Conservation (phyloP, 768 basidiomycete species). For the Russula foetens region DNA sequence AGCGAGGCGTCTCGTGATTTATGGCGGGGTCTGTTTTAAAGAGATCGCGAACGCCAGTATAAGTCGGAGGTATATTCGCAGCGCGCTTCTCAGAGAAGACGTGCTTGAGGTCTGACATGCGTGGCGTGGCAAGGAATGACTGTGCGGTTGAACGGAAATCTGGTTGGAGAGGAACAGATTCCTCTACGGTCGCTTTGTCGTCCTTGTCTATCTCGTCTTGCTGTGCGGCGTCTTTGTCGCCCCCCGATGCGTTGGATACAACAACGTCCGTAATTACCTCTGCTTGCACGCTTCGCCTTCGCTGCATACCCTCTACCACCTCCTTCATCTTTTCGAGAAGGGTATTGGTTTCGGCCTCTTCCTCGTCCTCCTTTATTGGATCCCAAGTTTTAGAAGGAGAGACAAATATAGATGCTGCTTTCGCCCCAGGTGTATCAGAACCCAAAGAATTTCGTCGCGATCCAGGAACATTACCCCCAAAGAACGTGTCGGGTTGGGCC, state of each 20-base stretch:
- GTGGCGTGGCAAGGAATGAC: slow-evolving; percentile 24
- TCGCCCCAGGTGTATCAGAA: slow-evolving; percentile 9
- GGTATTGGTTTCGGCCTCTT: slow-evolving; percentile 28
- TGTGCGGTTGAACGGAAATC: slow-evolving; percentile 3
- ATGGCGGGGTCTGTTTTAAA: slow-evolving; percentile 22
- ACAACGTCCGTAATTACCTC: slow-evolving; percentile 22
- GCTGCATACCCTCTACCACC: slow-evolving; percentile 32
- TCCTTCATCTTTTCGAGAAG: slow-evolving; percentile 32
- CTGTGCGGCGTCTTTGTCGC: slow-evolving; percentile 35
- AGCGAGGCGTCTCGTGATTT: slow-evolving; percentile 27
- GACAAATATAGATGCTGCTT: neutral
- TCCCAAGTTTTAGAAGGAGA: slow-evolving; percentile 14
- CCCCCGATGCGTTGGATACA: slow-evolving; percentile 30
- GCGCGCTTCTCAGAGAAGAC: slow-evolving; percentile 23
- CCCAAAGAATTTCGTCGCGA: slow-evolving; percentile 31
- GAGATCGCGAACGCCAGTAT: slow-evolving; percentile 28
- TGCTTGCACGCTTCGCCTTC: slow-evolving; percentile 27
- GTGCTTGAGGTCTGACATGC: slow-evolving; percentile 27
- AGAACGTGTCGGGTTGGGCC: slow-evolving; percentile 38
- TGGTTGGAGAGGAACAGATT: neutral
- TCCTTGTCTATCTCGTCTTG: slow-evolving; percentile 16
- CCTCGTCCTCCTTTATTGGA: slow-evolving; percentile 23
- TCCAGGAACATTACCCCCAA: slow-evolving; percentile 46
- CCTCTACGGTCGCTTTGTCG: slow-evolving; percentile 9
- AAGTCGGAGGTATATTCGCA: slow-evolving; percentile 21